Percentiles rank a stretch among this genome's conserved stretches.
phyloP scores from a whole-genome alignment of 2,329 filamentous ascomycete species.

The Epichloe aotearoae region DNA sequence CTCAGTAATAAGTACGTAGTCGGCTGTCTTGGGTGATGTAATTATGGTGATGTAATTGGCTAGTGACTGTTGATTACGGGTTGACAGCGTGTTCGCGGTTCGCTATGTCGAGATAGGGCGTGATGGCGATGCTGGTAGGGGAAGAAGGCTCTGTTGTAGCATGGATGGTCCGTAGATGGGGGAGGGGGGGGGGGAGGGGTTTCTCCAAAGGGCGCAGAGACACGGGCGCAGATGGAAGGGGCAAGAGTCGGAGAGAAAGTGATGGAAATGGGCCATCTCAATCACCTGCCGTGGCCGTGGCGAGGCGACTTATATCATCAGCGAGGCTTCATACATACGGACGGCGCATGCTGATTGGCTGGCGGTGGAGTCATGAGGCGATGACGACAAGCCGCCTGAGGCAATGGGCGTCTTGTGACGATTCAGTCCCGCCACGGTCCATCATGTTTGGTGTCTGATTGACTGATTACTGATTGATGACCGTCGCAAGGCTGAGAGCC shows the following conservation, averaged over 20 bases:
- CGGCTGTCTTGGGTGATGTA: neutral
- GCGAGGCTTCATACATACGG: neutral
- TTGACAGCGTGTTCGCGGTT: neutral
- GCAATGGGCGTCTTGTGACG: neutral
- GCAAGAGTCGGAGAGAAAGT: neutral
- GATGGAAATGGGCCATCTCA: neutral
- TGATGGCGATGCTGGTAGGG: neutral
- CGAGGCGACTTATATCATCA: slow-evolving; percentile 4
- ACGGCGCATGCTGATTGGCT: slow-evolving; percentile 9
- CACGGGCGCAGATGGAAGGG: neutral
- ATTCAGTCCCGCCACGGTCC: too few relatives aligned
- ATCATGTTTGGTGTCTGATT: too few relatives aligned
- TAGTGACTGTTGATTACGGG: too few relatives aligned
- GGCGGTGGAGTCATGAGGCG: slow-evolving; percentile 11
- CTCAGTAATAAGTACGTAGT: neutral
- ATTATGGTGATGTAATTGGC: neutral
- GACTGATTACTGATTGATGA: too few relatives aligned
- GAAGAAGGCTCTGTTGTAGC: neutral
- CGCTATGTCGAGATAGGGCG: neutral
- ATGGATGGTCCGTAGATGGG: neutral
- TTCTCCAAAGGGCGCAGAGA: neutral
- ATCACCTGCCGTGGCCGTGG: neutral
- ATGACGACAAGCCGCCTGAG: neutral
- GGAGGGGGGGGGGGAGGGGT: neutral
- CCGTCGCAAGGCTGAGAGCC: too few relatives aligned